These are phyloP conservation scores for Globisporangium nodosum DNA, from an alignment of 352 stramenopile genomes.

Conservation along the genomic window DNA sequence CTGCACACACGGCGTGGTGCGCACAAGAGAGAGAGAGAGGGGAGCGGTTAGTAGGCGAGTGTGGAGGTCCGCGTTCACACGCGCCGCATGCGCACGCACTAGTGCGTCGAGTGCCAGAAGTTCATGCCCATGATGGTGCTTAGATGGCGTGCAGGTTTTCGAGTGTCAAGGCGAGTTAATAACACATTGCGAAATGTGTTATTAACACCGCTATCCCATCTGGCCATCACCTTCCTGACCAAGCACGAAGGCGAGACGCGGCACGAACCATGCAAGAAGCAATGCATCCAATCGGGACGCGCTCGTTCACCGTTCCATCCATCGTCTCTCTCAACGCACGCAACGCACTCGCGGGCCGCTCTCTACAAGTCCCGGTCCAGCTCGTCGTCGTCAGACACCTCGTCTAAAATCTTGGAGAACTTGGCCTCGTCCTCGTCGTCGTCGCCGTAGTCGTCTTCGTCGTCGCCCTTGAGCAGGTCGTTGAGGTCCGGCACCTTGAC, in stretches of 20 bases:
- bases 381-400: conserved; percentile 56
- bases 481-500: conserved; percentile 88
- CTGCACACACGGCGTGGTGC: conserved; percentile 15
- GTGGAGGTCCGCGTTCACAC: background rate
- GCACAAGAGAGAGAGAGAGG: background rate
- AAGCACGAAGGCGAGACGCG: no score
- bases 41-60: background rate
- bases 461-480: conserved; percentile 81
- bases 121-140: conserved; percentile 71
- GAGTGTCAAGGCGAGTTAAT: no score
- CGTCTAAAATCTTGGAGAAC: conserved; percentile 78
- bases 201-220: no score
- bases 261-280: no score
- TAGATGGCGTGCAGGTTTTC: no score
- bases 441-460: conserved; percentile 56
- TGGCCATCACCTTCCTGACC: no score
- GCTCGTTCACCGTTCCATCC: conserved; percentile 1
- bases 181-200: no score
- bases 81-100: conserved; percentile 36
- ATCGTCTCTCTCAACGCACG: background rate
- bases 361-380: conserved; percentile 68
- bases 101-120: conserved; percentile 90
- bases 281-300: no score
- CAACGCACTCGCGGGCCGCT: background rate
- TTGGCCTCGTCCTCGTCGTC: conserved; percentile 64